Conservation (phyloP, 352 stramenopile species). For the Pythium sukuiense region DNA sequence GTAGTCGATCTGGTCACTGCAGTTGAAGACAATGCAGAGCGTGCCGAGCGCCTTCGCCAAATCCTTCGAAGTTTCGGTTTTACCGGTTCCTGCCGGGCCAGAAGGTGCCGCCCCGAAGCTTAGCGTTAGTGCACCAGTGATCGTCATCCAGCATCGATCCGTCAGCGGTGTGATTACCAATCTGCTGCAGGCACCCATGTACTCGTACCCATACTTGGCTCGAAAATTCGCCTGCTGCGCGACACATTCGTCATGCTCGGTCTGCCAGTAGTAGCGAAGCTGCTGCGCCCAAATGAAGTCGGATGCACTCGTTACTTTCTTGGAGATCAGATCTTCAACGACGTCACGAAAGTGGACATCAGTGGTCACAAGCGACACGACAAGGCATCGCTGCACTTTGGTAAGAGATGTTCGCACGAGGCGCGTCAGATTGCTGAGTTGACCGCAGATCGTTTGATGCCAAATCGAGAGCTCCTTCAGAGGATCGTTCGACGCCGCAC, state of each 20-base stretch:
- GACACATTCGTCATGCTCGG: slow-evolving; percentile 60
- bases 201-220: slow-evolving; percentile 90
- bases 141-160: slow-evolving; percentile 93
- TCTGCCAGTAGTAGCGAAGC: slow-evolving; percentile 74
- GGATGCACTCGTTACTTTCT: slow-evolving; percentile 42
- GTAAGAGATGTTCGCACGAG: slow-evolving; percentile 64
- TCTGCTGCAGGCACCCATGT: slow-evolving; percentile 88
- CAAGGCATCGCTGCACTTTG: slow-evolving; percentile 48
- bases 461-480: slow-evolving; percentile 53
- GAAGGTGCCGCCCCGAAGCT: slow-evolving; percentile 88
- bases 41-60: slow-evolving; percentile 90
- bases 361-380: slow-evolving; percentile 73
- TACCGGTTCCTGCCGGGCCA: slow-evolving; percentile 89
- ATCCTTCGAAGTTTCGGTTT: slow-evolving; percentile 95
- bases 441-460: slow-evolving; percentile 67
- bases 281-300: slow-evolving; percentile 82
- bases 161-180: slow-evolving; percentile 94
- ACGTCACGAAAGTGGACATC: slow-evolving; percentile 82
- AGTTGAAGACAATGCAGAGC: slow-evolving; percentile 96
- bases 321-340: slow-evolving; percentile 57
- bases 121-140: slow-evolving; percentile 88
- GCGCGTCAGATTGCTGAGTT: slow-evolving; percentile 64
- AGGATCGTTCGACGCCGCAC: slow-evolving; percentile 49
- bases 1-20: slow-evolving; percentile 94
- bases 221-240: slow-evolving; percentile 64